Conservation (phyloP, 768 basidiomycete genomes). For the Kwoniella sp. region DNA sequence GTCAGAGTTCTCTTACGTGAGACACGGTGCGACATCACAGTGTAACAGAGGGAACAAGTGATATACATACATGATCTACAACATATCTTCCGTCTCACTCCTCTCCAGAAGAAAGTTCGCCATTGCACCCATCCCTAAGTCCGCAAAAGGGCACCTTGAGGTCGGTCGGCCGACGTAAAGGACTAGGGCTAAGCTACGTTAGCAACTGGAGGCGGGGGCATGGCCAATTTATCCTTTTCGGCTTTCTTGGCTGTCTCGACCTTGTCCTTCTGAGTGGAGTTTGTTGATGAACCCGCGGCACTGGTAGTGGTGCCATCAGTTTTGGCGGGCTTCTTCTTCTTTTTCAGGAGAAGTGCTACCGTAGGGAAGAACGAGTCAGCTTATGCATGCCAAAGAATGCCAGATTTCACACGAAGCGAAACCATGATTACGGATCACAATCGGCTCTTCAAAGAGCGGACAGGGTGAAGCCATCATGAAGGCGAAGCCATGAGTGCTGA, state of each 20-base stretch:
- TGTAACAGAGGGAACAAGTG: no score
- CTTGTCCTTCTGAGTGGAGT: constrained; percentile 15
- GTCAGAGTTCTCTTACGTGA: no score
- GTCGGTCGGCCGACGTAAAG: no score
- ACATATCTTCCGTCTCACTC: neutral
- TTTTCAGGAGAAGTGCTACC: constrained; percentile 45
- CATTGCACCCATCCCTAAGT: no score
- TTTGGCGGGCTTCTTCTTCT: constrained; percentile 49
- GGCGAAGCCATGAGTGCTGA: neutral
- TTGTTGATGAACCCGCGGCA: neutral
- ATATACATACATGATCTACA: constrained; percentile 11
- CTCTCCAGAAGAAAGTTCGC: no score
- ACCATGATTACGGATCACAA: neutral
- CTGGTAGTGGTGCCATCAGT: constrained; percentile 6
- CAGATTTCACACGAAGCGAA: no score
- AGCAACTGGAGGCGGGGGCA: constrained; percentile 41
- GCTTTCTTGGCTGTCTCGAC: constrained; percentile 30
- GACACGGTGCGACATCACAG: no score
- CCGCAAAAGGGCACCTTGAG: no score
- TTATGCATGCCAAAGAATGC: no score
- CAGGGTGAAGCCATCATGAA: no score
- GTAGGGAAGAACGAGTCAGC: neutral
- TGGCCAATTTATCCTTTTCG: constrained; percentile 43
- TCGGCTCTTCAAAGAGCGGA: no score
- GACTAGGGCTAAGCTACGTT: constrained; percentile 20